phyloP scores from a whole-genome alignment of 148 eudicot species.

The Vaccinium macrocarpon region DNA sequence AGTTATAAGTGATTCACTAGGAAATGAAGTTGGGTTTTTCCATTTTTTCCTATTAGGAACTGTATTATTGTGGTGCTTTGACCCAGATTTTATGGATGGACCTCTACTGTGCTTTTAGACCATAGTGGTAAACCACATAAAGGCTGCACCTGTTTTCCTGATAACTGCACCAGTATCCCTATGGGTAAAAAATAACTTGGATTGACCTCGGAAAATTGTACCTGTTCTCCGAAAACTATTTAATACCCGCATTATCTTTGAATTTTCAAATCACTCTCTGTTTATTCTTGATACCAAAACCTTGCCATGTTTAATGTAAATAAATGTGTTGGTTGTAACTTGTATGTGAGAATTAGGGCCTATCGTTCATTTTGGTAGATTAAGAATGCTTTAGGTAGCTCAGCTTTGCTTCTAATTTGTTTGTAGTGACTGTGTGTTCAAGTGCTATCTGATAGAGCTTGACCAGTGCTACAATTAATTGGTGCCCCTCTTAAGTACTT shows the following conservation, averaged over 20 bases:
- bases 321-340: neutral
- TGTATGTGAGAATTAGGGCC: neutral
- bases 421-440: too few relatives aligned
- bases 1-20: neutral
- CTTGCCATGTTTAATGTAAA: neutral
- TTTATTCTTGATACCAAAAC: neutral
- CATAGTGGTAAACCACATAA: neutral
- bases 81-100: neutral
- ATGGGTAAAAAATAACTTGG: neutral
- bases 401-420: too few relatives aligned
- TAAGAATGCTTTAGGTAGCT: neutral
- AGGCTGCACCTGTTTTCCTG: too few relatives aligned
- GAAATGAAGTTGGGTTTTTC: neutral
- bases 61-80: neutral
- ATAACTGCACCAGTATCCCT: neutral
- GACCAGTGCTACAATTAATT: too few relatives aligned
- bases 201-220: neutral
- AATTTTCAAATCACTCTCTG: neutral
- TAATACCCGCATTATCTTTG: neutral
- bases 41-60: neutral
- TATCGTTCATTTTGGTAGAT: neutral
- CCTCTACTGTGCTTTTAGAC: neutral
- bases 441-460: too few relatives aligned
- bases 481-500: too few relatives aligned
- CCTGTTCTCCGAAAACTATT: too few relatives aligned